phyloP scores from a whole-genome alignment of 257 asterid genomes.

The Haberlea rhodopensis region DNA sequence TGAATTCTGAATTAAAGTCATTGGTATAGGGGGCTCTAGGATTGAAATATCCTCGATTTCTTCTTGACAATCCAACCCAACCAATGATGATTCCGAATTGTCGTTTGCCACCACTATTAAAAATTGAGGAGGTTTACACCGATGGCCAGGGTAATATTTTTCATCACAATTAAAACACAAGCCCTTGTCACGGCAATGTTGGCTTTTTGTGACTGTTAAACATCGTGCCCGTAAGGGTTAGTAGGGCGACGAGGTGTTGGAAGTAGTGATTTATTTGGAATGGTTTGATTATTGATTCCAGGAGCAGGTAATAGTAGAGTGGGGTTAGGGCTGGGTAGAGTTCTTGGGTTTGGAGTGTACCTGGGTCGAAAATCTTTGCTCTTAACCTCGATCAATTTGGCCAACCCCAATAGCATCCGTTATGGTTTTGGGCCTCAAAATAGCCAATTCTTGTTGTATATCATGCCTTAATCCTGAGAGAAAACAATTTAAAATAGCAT shows the following conservation, averaged over 20 bases:
- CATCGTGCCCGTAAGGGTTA: too few relatives aligned
- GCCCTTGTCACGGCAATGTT: neutral
- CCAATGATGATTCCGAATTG: too few relatives aligned
- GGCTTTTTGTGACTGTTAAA: neutral
- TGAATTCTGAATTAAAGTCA: too few relatives aligned
- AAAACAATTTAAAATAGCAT: neutral
- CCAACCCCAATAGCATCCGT: neutral
- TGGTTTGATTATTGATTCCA: too few relatives aligned
- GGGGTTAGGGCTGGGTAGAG: neutral
- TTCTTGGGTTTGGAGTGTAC: neutral
- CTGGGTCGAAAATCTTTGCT: neutral
- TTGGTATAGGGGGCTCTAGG: too few relatives aligned
- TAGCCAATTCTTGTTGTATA: neutral
- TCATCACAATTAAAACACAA: slow-evolving; percentile 17
- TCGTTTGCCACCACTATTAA: neutral
- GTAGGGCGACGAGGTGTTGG: too few relatives aligned
- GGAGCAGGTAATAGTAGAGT: neutral
- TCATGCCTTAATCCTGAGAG: neutral
- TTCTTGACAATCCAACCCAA: too few relatives aligned
- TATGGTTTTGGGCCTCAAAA: neutral
- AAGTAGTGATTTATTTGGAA: too few relatives aligned
- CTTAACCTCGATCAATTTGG: neutral
- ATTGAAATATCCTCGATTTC: too few relatives aligned
- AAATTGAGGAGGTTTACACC: neutral
- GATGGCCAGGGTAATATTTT: neutral